Base-by-base conservation (phyloP, 345 rosid species). In the Moringa oleifera region DNA sequence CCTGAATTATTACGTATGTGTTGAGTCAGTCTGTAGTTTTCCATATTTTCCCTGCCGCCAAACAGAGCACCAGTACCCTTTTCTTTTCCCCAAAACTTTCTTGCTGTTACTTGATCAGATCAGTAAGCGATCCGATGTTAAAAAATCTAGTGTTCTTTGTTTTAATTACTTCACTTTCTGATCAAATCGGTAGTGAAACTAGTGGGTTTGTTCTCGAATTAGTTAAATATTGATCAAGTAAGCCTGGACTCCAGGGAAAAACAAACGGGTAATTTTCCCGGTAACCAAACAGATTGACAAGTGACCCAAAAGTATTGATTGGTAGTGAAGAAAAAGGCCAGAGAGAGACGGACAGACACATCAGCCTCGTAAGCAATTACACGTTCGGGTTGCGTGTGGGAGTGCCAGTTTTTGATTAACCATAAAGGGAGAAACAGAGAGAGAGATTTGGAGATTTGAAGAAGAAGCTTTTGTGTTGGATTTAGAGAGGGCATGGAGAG, bases 371-470 rank as follows among this genome's bases (percentile, higher is more conserved):
- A 61, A 56, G 59, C 36, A 47, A 54, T 25, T 68, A 68, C 76
- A 65, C 71, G 80, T 72, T 62, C 62, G 76, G 79, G 72, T 76
- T 73, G 80, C 83, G 83, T 79, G 83, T 69, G 33, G 65, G 65
- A 71, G 53, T 64, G 62, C 63, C 22, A 75, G 65, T 41, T 55
- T 66, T 66, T 59, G 18, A 66, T 62, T 66, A 60, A 69, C n/a
- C n/a, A 50, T 50, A 18, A 24, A 18, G 50, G 28, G 23, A 20
- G 20, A 20, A 46, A 23, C 9, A 21, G 12, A 56, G 11, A 55
- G 51, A 20, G 47, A 37, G 36, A 8, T 2, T 28, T 28, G 33
- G 8, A 28, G 33, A 3, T 28, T 28, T 28, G 33, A 28, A 28
- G 33, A 28, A 28, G 33, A 28, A 28, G 17, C 1, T 41, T 41